Conservation (phyloP, 805 yeast species). For the Blastobotrys parvus region DNA sequence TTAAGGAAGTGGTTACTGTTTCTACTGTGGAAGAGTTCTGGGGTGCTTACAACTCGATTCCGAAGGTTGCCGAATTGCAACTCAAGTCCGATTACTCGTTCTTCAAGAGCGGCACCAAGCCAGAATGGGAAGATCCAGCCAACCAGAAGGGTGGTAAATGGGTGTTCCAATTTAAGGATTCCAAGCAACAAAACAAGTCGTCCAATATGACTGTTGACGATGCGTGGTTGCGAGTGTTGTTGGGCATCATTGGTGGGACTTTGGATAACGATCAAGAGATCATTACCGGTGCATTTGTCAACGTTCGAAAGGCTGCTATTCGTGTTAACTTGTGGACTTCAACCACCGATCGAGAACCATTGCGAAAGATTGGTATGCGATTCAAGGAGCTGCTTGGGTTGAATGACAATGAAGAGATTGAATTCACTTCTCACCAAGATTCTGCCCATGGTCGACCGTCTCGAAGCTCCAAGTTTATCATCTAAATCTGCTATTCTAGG, state of each 20-base stretch:
- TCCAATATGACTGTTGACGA: conserved; percentile 60
- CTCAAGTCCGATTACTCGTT: conserved; percentile 88
- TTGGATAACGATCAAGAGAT: conserved; percentile 78
- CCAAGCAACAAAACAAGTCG: conserved; percentile 8
- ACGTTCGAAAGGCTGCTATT: conserved; percentile 72
- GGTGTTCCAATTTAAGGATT: conserved; percentile 60
- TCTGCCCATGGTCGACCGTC: neutral
- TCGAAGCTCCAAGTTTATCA: neutral
- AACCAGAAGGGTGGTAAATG: conserved; percentile 93
- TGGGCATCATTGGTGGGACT: conserved; percentile 92
- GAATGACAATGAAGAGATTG: conserved; percentile 65
- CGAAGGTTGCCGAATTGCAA: conserved; percentile 86
- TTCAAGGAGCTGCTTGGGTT: conserved; percentile 80
- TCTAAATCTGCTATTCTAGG: neutral
- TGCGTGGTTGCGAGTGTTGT: conserved; percentile 65
- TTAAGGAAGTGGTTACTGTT: conserved; percentile 88
- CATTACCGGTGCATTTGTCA: conserved; percentile 90
- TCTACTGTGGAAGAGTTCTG: conserved; percentile 97
- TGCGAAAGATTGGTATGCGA: conserved; percentile 74
- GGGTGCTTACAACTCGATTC: conserved; percentile 94
- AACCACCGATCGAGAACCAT: conserved; percentile 50
- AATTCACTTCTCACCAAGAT: conserved; percentile 61
- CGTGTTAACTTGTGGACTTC: conserved; percentile 93
- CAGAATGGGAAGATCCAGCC: conserved; percentile 95
- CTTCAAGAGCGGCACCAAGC: conserved; percentile 88